These are phyloP conservation scores for Gnetum montanum DNA, from an alignment of 75 land plant species.

Conservation along the genomic window DNA sequence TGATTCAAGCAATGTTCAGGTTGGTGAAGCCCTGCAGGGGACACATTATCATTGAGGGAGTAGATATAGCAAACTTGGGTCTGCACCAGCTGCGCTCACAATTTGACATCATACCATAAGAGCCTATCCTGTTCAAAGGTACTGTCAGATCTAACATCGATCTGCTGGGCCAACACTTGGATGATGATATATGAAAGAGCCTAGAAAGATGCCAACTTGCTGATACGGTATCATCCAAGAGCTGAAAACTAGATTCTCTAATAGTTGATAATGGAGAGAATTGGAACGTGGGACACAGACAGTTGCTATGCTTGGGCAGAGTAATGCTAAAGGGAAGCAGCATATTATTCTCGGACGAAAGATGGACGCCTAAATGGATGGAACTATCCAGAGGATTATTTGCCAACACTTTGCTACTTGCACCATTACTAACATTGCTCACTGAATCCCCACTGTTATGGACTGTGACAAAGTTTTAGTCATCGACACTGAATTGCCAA, in stretches of 20 bases:
- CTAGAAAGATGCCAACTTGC: constrained; percentile 88
- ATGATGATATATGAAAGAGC: constrained; percentile 76
- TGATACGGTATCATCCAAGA: too few relatives aligned
- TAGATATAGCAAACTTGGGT: constrained; percentile 71
- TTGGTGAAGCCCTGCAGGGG: constrained; percentile 68
- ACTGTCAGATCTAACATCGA: constrained; percentile 69
- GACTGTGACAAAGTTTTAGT: constrained; percentile 87
- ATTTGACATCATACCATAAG: constrained; percentile 78
- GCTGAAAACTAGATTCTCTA: too few relatives aligned
- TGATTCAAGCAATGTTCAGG: constrained; percentile 81
- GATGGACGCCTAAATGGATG: constrained; percentile 80
- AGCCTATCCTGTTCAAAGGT: constrained; percentile 76
- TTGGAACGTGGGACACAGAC: constrained; percentile 92
- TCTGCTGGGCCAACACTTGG: constrained; percentile 63
- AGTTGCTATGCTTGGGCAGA: constrained; percentile 72
- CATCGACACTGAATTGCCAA: too few relatives aligned
- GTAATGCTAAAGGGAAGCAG: constrained; percentile 69
- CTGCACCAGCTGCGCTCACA: constrained; percentile 72
- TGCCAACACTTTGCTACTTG: constrained; percentile 54
- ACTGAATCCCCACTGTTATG: constrained; percentile 84
- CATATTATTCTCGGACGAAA: constrained; percentile 82
- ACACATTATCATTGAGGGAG: constrained; percentile 52
- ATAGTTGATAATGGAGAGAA: constrained; percentile 90
- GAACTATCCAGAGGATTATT: constrained; percentile 63
- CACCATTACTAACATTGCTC: constrained; percentile 82